phyloP scores from a whole-genome alignment of 2,329 filamentous ascomycete genomes.

The Dryadomyces quercus-mongolicae region DNA sequence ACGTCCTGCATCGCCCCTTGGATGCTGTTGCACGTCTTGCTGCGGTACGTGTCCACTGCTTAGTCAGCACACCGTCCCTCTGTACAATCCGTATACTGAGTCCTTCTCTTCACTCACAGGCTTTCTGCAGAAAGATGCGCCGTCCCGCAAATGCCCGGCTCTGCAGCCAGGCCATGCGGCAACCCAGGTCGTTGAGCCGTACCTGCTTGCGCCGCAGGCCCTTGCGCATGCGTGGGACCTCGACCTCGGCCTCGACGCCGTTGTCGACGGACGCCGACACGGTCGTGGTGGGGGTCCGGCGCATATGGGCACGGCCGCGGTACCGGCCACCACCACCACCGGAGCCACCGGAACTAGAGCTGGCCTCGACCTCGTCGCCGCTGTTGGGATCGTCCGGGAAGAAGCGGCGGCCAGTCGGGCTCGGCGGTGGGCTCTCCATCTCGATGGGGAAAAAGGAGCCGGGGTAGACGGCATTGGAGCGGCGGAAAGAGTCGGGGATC shows the following conservation, averaged over 20 bases:
- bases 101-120: conserved; percentile 46
- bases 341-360: conserved; percentile 10
- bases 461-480: conserved; percentile 79
- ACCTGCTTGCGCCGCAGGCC: conserved; percentile 67
- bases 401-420: conserved; percentile 61
- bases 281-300: conserved; percentile 23
- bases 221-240: conserved; percentile 62
- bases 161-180: conserved; percentile 94
- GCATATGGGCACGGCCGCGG: background rate
- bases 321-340: conserved; percentile 19
- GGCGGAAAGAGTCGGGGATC: conserved; percentile 90
- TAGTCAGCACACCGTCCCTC: background rate
- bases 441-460: conserved; percentile 86
- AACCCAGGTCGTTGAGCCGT: conserved; percentile 84
- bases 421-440: conserved; percentile 77
- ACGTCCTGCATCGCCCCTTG: conserved; percentile 67
- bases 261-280: conserved; percentile 55
- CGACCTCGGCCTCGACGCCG: conserved; percentile 50
- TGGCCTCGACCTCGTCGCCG: conserved; percentile 30
- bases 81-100: too few species aligned
- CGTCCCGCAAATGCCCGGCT: conserved; percentile 81
- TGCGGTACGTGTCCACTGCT: conserved; percentile 87
- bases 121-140: conserved; percentile 80
- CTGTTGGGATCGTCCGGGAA: conserved; percentile 53
- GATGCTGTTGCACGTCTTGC: conserved; percentile 77